Conservation (phyloP, 2,329 filamentous ascomycete species). For the Paradendryphiella salina region DNA sequence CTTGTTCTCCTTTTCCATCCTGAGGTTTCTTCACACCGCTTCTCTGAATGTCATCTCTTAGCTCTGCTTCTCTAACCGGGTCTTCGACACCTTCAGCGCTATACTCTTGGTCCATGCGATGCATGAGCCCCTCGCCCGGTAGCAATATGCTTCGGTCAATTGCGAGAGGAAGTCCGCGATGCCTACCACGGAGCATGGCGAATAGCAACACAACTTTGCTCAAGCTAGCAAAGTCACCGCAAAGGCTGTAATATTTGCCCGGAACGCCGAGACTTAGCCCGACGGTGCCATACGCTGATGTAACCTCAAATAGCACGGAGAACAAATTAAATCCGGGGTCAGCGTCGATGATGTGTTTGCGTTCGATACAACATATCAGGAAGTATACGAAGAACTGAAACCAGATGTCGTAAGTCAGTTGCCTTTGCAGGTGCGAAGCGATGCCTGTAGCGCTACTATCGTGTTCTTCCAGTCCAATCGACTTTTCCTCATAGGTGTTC, state of each 20-base stretch:
- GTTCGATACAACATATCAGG: constrained; percentile 64
- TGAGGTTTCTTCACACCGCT: constrained; percentile 14
- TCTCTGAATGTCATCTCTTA: constrained; percentile 20
- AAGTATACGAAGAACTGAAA: constrained; percentile 65
- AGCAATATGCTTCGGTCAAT: constrained; percentile 40
- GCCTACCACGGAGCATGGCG: constrained; percentile 55
- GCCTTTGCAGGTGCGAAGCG: constrained; percentile 60
- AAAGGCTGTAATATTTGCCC: constrained; percentile 58
- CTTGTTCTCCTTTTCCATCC: constrained; percentile 17
- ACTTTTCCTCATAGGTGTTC: constrained; percentile 72
- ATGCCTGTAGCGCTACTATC: constrained; percentile 22
- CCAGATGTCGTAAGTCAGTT: constrained; percentile 70
- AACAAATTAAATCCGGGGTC: constrained; percentile 37
- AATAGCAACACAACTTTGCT: constrained; percentile 63
- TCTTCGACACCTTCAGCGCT: constrained; percentile 20
- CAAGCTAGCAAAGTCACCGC: constrained; percentile 57
- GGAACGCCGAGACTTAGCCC: constrained; percentile 63
- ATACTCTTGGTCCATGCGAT: constrained; percentile 39
- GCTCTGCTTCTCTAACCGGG: constrained; percentile 20
- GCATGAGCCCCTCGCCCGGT: constrained; percentile 42
- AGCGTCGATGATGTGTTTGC: constrained; percentile 54
- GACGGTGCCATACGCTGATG: constrained; percentile 64
- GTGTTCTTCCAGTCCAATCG: constrained; percentile 60
- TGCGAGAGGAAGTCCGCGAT: constrained; percentile 37
- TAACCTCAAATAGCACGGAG: constrained; percentile 58